Evolutionary conservation across 2,329 filamentous ascomycete species (phyloP).

Genomic region (Neoascochyta sp.): DNA sequence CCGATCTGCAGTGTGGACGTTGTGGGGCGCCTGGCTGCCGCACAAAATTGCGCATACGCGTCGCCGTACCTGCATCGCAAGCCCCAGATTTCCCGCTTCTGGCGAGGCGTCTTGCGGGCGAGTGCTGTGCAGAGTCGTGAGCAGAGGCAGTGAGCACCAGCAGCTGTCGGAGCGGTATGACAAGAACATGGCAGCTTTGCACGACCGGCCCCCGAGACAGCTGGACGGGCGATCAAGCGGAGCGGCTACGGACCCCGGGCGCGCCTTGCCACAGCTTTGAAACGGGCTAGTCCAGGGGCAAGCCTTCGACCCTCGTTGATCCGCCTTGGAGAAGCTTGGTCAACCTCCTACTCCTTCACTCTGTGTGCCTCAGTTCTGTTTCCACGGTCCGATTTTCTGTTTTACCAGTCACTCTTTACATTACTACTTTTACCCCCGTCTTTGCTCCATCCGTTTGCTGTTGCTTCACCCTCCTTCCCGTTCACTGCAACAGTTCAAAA

Average conservation of each 20-base stretch:
- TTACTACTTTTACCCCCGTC: conserved; percentile 18
- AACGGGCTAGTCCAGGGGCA: conserved; percentile 28
- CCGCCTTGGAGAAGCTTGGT: conserved; percentile 24
- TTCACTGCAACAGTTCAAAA: conserved; percentile 10
- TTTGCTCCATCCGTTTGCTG: conserved; percentile 20
- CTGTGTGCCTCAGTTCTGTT: conserved; percentile 33
- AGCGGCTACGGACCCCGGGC: conserved; percentile 7
- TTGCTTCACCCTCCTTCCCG: conserved; percentile 23
- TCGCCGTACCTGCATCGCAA: conserved; percentile 11
- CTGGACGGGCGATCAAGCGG: conserved; percentile 5
- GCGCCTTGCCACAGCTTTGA: conserved; percentile 11
- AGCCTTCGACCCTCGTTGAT: conserved; percentile 17
- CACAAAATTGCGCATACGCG: conserved; percentile 11
- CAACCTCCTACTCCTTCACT: conserved; percentile 27
- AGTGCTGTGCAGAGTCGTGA: no score
- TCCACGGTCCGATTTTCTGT: conserved; percentile 24
- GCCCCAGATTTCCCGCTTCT: no score
- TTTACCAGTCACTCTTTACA: conserved; percentile 31
- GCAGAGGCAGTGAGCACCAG: no score
- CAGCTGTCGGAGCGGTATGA: no score
- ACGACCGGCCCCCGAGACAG: conserved; percentile 8
- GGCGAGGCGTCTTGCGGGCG: no score
- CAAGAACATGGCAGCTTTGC: no score
- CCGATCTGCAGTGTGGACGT: conserved; percentile 7
- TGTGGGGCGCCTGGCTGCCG: conserved; percentile 6